A percentile compares a stretch with the other conserved stretches of the same genome.
Evolutionary conservation across 768 basidiomycete genomes (phyloP).

Genomic region (Panaeolus papilionaceus): DNA sequence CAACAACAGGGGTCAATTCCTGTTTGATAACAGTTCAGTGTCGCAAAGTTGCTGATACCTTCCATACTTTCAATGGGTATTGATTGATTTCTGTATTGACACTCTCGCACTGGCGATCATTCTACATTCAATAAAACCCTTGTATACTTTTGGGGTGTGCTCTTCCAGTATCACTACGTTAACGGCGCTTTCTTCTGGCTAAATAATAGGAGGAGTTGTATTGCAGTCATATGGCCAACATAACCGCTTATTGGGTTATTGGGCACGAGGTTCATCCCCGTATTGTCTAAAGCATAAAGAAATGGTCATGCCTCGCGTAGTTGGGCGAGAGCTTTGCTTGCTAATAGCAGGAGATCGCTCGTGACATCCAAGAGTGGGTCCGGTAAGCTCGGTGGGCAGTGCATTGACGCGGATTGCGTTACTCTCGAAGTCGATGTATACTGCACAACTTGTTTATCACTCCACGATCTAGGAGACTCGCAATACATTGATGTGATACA

Average conservation of each 20-base stretch:
- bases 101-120: not conserved
- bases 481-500: not conserved
- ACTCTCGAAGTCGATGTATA: not conserved
- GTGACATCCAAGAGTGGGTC: not conserved
- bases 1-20: not conserved
- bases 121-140: too few species aligned
- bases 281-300: not conserved
- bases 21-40: not conserved
- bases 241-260: not conserved
- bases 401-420: not conserved
- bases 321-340: not conserved
- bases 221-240: not conserved
- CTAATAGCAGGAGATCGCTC: not conserved
- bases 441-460: not conserved
- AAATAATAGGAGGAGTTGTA: not conserved
- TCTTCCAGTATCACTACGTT: too few species aligned
- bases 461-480: not conserved
- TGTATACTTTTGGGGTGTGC: too few species aligned
- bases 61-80: not conserved
- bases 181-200: not conserved
- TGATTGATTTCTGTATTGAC: too few species aligned
- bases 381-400: not conserved
- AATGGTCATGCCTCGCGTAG: not conserved
- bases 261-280: slow-evolving; percentile 7
- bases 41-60: not conserved